Evolutionary conservation across 2,329 filamentous ascomycete species (phyloP), one percentile per base, ranked within the genome.

Genomic region (Colletotrichum truncatum): DNA sequence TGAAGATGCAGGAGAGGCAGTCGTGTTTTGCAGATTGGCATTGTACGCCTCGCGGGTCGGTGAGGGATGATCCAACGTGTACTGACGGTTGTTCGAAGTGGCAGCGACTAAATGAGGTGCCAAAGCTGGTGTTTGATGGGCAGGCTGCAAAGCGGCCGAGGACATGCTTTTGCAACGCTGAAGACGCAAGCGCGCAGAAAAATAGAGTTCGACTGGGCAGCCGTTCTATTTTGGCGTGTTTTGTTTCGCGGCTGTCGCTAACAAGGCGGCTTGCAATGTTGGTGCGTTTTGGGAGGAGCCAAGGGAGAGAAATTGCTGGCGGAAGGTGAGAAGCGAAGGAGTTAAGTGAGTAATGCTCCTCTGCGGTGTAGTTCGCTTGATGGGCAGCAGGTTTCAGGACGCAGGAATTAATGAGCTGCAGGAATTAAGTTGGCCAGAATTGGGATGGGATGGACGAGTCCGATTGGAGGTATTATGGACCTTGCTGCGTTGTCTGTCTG

Each of bases 71-170:
- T 79, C 75, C 56, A 85, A 78, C 70, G 83, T 78, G 76, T 88
- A 87, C 68, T 85, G 84, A 68, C 81, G 82, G 72, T 77, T 81
- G 53, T 82, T 78, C 32, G 84, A 75, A 69, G 85, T 79, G 45
- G 81, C 63, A 51, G 63, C 51, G 26, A 52, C 76, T 67, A 86
- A 78, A 69, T 85, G 81, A 70, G 84, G 82, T 66, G 82, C 77
- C 70, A 84, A 75, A 68, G 81, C 79, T 67, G 81, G 78, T 70
- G 81, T 78, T 74, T 85, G 84, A 76, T 87, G 85, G 71, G 85
- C 81, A 74, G 83, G 80, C 78, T 91, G 89, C 75, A 91, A 80
- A 72, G 85, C 85, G 82, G 88, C 86, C 77, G 86, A 66, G 60
- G 59, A 88, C 79, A 85, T 87, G 87, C 87, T 89, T 78, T 82